phyloP scores from a whole-genome alignment of 352 stramenopile species.

The Pythium apleroticum region DNA sequence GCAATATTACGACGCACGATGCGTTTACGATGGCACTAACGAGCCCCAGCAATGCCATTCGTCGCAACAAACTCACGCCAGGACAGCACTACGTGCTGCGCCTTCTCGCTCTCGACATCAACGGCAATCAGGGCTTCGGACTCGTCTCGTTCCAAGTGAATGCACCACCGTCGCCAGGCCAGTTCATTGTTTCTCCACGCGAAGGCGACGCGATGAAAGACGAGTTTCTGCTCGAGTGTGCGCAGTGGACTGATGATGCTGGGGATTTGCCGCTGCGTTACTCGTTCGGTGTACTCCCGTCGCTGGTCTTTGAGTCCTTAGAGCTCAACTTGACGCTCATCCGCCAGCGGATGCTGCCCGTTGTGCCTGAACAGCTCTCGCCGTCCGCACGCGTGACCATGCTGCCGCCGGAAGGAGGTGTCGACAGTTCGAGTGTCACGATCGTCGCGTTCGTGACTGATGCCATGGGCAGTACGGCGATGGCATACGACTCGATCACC shows the following conservation, averaged over 20 bases:
- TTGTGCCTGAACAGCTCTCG: conserved; percentile 41
- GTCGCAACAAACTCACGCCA: conserved; percentile 50
- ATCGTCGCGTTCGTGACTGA: conserved; percentile 63
- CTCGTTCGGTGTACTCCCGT: conserved; percentile 51
- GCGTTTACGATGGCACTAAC: conserved; percentile 61
- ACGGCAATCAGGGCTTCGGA: conserved; percentile 53
- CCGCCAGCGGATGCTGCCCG: conserved; percentile 31
- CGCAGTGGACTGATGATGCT: conserved; percentile 59
- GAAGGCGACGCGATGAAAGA: conserved; percentile 57
- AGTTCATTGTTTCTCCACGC: conserved; percentile 42
- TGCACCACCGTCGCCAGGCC: conserved; percentile 52
- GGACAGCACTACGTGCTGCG: conserved; percentile 73
- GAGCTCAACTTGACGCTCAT: conserved; percentile 28
- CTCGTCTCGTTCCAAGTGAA: conserved; percentile 56
- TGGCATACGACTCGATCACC: conserved; percentile 39
- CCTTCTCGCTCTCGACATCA: conserved; percentile 51
- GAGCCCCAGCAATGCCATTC: conserved; percentile 49
- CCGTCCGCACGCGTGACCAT: conserved; percentile 39
- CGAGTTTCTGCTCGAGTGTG: conserved; percentile 47
- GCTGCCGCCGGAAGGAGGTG: conserved; percentile 35
- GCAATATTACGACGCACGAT: conserved; percentile 31
- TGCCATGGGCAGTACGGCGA: conserved; percentile 33
- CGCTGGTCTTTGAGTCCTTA: conserved; percentile 30
- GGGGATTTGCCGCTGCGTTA: conserved; percentile 64
- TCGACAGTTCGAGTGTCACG: conserved; percentile 39